A percentile compares a stretch with the other conserved stretches of the same genome.
Conservation (phyloP, 768 basidiomycete genomes). For the Leucosporidium creatinivorum region DNA sequence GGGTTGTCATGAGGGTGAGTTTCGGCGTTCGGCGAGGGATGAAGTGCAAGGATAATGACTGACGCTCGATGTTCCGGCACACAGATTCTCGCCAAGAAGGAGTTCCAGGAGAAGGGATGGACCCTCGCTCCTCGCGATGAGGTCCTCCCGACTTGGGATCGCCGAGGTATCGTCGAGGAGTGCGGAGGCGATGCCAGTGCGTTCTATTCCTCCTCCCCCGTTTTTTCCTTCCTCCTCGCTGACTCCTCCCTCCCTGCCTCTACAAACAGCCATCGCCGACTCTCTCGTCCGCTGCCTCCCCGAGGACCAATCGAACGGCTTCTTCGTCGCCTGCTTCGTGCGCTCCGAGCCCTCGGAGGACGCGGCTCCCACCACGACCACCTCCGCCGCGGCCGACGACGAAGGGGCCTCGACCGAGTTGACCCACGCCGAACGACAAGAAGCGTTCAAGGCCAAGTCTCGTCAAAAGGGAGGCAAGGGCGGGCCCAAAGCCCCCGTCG, state of each 20-base stretch:
- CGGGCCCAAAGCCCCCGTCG: conserved; percentile 1
- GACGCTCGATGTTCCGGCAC: too few relatives aligned
- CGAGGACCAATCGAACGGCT: conserved; percentile 81
- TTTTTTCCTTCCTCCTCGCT: neutral
- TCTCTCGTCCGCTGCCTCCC: conserved; percentile 48
- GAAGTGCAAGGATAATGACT: too few relatives aligned
- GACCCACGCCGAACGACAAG: neutral
- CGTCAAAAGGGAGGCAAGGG: conserved; percentile 4
- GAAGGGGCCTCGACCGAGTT: neutral
- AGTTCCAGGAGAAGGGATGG: conserved; percentile 59
- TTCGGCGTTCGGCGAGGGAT: neutral
- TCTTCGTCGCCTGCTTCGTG: conserved; percentile 96
- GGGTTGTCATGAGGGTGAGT: conserved; percentile 56
- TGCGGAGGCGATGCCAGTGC: conserved; percentile 46
- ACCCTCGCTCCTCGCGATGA: conserved; percentile 57
- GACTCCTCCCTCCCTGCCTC: neutral
- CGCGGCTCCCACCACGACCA: neutral
- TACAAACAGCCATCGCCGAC: conserved; percentile 49
- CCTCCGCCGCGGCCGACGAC: neutral
- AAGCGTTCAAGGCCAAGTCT: conserved; percentile 15
- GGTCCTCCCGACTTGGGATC: conserved; percentile 72
- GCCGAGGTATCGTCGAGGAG: conserved; percentile 66
- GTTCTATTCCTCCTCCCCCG: conserved; percentile 9
- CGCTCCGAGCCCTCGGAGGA: conserved; percentile 4
- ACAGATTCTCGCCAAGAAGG: conserved; percentile 61